Evolutionary conservation across 2,329 filamentous ascomycete species (phyloP).

Genomic region (Cephalotrichum gorgonifer): DNA sequence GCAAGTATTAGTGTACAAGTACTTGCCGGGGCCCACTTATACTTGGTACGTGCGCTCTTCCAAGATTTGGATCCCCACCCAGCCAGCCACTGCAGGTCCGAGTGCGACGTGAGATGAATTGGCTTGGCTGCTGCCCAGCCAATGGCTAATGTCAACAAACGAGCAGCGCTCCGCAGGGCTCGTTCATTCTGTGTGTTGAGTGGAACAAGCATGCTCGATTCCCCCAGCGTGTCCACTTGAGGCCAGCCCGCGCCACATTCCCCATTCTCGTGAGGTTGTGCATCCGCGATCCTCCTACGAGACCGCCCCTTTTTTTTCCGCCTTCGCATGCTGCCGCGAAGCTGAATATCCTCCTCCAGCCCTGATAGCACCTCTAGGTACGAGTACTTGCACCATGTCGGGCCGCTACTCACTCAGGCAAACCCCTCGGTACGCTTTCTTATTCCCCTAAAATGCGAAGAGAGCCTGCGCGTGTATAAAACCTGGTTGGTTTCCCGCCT

Average conservation of each 20-base stretch:
- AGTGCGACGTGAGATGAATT: neutral
- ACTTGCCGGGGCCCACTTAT: too few species aligned
- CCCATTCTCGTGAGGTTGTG: neutral
- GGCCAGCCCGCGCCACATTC: too few species aligned
- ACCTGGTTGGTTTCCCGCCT: neutral
- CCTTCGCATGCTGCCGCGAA: neutral
- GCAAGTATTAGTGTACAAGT: too few species aligned
- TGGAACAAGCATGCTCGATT: neutral
- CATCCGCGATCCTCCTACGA: neutral
- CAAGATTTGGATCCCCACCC: neutral
- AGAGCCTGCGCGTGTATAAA: neutral
- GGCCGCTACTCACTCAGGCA: constrained; percentile 26
- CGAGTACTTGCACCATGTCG: constrained; percentile 18
- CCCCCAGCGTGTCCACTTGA: too few species aligned
- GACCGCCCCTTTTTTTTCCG: neutral
- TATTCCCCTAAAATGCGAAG: neutral
- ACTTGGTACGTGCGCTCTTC: too few species aligned
- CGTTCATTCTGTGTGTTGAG: neutral
- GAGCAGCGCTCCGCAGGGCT: neutral
- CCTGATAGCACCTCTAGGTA: neutral
- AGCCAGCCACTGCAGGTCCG: neutral
- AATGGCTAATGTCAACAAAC: neutral
- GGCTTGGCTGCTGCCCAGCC: neutral
- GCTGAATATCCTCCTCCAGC: neutral
- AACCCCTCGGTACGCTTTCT: constrained; percentile 21